Conservation (phyloP, 2,329 filamentous ascomycete genomes). For the Pyrenophora seminiperda region DNA sequence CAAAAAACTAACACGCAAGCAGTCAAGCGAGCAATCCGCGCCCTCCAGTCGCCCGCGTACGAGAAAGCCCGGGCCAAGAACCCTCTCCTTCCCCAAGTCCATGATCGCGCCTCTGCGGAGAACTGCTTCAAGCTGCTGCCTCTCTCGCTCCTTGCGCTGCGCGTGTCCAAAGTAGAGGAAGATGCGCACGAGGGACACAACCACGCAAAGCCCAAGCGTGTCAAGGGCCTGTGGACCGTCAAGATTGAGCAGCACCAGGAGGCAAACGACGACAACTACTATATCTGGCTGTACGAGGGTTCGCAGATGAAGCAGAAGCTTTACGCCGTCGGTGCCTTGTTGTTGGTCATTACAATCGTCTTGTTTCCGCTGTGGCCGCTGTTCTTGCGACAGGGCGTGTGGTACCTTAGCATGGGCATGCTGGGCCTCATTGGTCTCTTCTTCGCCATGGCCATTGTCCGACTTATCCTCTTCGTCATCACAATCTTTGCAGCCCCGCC, state of each 20-base stretch:
- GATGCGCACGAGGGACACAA: constrained; percentile 69
- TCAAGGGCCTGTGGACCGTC: constrained; percentile 96
- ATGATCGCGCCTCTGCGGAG: constrained; percentile 84
- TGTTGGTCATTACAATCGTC: constrained; percentile 84
- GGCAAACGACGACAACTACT: constrained; percentile 83
- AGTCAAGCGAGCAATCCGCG: constrained; percentile 96
- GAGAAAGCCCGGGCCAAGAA: constrained; percentile 88
- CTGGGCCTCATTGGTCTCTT: constrained; percentile 88
- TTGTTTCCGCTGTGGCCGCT: constrained; percentile 97
- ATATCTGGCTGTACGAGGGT: constrained; percentile 95
- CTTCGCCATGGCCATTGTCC: constrained; percentile 97
- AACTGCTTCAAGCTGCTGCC: constrained; percentile 95
- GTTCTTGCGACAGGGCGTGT: constrained; percentile 87
- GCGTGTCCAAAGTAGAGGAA: constrained; percentile 81
- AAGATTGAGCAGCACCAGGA: constrained; percentile 96
- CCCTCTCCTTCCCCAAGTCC: constrained; percentile 83
- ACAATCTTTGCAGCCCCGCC: constrained; percentile 85
- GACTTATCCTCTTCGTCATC: constrained; percentile 89
- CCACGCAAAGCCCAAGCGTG: constrained; percentile 70
- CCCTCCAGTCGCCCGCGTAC: constrained; percentile 86
- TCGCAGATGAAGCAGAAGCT: constrained; percentile 92
- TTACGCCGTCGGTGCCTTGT: constrained; percentile 81
- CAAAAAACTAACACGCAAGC: constrained; percentile 8
- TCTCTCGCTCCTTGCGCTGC: constrained; percentile 88
- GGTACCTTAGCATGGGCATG: constrained; percentile 96